Conservation (phyloP, 208 protist genomes). For the Trypanosoma boissoni region DNA sequence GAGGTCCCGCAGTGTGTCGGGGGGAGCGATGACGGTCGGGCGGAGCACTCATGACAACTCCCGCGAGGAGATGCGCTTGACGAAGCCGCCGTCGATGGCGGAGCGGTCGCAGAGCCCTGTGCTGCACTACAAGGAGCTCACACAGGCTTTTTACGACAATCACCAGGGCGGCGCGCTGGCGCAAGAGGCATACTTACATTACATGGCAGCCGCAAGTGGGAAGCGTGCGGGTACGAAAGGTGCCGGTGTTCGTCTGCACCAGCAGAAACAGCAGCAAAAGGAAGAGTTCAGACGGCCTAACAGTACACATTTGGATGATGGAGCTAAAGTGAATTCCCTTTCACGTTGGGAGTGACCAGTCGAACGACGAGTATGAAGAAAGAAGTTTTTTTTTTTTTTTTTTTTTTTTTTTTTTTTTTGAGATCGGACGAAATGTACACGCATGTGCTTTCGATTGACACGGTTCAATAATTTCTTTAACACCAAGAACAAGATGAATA, state of each 20-base stretch:
- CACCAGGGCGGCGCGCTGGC: conserved; percentile 53
- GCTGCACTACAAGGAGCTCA: conserved; percentile 62
- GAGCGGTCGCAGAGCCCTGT: conserved; percentile 5
- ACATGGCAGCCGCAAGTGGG: conserved; percentile 26
- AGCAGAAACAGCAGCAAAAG: neutral
- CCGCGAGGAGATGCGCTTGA: neutral
- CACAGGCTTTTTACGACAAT: conserved; percentile 61
- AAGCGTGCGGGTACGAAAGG: neutral
- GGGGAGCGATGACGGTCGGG: too few relatives aligned
- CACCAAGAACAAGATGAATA: too few relatives aligned
- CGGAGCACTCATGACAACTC: too few relatives aligned
- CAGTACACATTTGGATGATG: neutral
- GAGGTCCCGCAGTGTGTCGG: too few relatives aligned
- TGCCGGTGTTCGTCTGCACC: neutral
- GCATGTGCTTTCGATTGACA: too few relatives aligned
- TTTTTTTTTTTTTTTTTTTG: conserved; percentile 5
- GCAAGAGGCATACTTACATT: conserved; percentile 64
- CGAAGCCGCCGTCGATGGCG: neutral
- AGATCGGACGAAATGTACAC: conserved; percentile 1
- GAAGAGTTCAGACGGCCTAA: neutral
- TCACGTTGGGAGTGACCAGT: neutral
- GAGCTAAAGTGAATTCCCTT: neutral
- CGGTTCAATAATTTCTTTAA: too few relatives aligned
- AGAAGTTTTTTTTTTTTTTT: conserved; percentile 4
- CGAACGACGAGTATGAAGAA: neutral